Percentiles rank a stretch among this genome's conserved stretches.
phyloP scores from a whole-genome alignment of 2,329 filamentous ascomycete genomes.

The Verticillium nonalfalfae region DNA sequence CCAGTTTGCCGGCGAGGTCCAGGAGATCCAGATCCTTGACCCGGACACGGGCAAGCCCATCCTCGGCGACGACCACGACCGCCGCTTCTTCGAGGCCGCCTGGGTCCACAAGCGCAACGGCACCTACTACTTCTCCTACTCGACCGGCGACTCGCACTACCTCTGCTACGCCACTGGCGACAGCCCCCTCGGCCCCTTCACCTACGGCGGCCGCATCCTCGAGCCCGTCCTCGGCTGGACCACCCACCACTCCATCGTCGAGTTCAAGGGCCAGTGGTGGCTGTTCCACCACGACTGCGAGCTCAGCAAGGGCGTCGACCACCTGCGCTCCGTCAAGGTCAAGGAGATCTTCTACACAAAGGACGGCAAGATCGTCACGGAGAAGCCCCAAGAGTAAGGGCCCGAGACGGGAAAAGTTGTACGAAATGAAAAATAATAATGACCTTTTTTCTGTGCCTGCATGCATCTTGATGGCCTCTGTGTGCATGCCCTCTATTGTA shows the following conservation, averaged over 20 bases:
- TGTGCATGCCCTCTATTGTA: no score
- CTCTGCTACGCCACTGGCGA: slow-evolving; percentile 62
- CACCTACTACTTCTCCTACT: slow-evolving; percentile 71
- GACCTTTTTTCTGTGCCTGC: background rate
- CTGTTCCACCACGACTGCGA: slow-evolving; percentile 72
- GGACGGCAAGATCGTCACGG: slow-evolving; percentile 52
- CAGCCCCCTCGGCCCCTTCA: slow-evolving; percentile 65
- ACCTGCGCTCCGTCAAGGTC: slow-evolving; percentile 68
- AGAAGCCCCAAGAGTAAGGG: slow-evolving; percentile 22
- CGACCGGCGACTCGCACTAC: slow-evolving; percentile 72
- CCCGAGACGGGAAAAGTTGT: background rate
- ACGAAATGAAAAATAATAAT: background rate
- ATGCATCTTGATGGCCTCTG: no score
- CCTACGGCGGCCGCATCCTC: slow-evolving; percentile 62
- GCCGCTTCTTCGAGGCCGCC: slow-evolving; percentile 74
- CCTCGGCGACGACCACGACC: slow-evolving; percentile 61
- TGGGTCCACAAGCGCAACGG: slow-evolving; percentile 71
- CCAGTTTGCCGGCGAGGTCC: slow-evolving; percentile 46
- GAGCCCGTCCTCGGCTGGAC: slow-evolving; percentile 78
- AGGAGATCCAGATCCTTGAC: slow-evolving; percentile 59
- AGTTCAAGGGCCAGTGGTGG: slow-evolving; percentile 66
- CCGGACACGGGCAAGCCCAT: slow-evolving; percentile 54
- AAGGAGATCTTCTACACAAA: slow-evolving; percentile 68
- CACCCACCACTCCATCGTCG: slow-evolving; percentile 73
- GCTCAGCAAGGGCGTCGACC: slow-evolving; percentile 61